These are phyloP conservation scores for Radiomyces spectabilis DNA, from an alignment of 192 early-diverging fungal genomes.

Conservation along the genomic window DNA sequence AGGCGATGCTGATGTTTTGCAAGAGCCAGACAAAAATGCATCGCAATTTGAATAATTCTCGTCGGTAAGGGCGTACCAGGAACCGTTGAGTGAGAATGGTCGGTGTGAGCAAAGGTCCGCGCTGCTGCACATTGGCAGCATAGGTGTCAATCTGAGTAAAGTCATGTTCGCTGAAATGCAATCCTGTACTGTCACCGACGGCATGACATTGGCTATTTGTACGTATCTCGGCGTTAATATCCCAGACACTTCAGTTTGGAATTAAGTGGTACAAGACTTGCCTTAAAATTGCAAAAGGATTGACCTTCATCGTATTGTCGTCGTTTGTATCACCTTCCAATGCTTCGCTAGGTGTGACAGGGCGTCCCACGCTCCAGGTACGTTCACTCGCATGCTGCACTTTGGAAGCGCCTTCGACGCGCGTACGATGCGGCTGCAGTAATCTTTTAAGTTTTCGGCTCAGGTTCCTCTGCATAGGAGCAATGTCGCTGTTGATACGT, in stretches of 20 bases:
- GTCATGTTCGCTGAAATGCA: slow-evolving; percentile 10
- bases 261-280: slow-evolving; percentile 4
- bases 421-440: slow-evolving; percentile 9
- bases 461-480: slow-evolving; percentile 5
- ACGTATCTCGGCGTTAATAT: background rate
- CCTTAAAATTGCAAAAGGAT: slow-evolving; percentile 22
- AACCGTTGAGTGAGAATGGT: slow-evolving; percentile 55
- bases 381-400: slow-evolving; percentile 6
- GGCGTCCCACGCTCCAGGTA: slow-evolving; percentile 5
- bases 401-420: slow-evolving; percentile 11
- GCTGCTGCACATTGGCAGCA: slow-evolving; percentile 55
- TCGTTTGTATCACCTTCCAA: background rate
- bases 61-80: slow-evolving; percentile 57
- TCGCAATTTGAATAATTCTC: slow-evolving; percentile 49
- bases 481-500: slow-evolving; percentile 5
- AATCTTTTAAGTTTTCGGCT: slow-evolving; percentile 11
- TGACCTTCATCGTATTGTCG: background rate
- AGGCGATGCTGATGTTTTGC: slow-evolving; percentile 45
- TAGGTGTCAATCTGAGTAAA: slow-evolving; percentile 62
- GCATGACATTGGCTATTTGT: background rate
- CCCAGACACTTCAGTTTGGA: background rate
- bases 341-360: slow-evolving; percentile 6
- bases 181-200: background rate
- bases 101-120: slow-evolving; percentile 49
- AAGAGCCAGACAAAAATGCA: slow-evolving; percentile 64